These are phyloP conservation scores for Solanum lycopersicoides DNA, from an alignment of 257 asterid genomes.

Conservation along the genomic window DNA sequence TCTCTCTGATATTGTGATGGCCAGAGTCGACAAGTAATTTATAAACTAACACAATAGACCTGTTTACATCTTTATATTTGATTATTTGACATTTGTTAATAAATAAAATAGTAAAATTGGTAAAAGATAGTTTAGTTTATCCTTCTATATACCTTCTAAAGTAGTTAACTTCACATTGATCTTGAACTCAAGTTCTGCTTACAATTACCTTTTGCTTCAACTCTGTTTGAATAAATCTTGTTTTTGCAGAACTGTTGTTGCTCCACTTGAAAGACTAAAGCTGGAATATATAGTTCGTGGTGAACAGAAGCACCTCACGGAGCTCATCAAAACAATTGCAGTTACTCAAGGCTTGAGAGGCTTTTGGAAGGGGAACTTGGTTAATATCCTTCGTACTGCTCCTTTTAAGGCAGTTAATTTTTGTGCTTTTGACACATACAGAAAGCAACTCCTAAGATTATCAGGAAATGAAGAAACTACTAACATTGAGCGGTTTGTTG, in stretches of 20 bases:
- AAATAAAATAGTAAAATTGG: background rate
- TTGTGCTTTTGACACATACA: constrained; percentile 78
- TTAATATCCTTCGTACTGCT: constrained; percentile 90
- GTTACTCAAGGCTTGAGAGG: constrained; percentile 89
- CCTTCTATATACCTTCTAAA: background rate
- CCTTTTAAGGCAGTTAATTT: constrained; percentile 97
- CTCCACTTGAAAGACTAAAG: constrained; percentile 96
- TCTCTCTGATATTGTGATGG: background rate
- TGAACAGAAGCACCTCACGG: constrained; percentile 54
- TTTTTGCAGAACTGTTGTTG: constrained; percentile 72
- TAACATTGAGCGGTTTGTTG: constrained; percentile 67
- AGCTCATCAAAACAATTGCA: constrained; percentile 63
- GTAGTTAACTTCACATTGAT: background rate
- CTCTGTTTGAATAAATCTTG: constrained; percentile 10
- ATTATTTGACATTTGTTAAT: background rate
- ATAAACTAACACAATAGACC: background rate
- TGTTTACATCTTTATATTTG: background rate
- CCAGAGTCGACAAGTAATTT: background rate
- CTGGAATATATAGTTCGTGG: constrained; percentile 91
- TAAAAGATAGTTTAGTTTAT: background rate
- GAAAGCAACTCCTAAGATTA: constrained; percentile 72
- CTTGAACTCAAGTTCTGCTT: background rate
- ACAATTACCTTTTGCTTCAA: background rate
- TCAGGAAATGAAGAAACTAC: constrained; percentile 77
- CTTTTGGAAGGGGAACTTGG: constrained; percentile 96